A percentile compares a stretch with the other conserved stretches of the same genome.
phyloP scores from a whole-genome alignment of 441 rosid species.

The Adansonia grandidieri region DNA sequence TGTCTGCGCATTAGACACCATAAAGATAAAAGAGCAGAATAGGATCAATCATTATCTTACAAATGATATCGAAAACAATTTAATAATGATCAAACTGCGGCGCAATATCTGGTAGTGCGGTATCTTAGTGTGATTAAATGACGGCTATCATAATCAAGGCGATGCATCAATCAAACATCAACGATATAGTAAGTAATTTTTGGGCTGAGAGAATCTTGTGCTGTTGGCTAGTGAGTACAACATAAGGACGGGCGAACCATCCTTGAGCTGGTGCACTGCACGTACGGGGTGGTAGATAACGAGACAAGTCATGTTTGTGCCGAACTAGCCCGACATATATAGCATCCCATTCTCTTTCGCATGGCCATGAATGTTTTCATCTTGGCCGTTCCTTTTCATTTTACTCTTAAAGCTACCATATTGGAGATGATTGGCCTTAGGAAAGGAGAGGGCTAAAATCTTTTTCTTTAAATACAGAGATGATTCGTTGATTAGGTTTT shows the following conservation, averaged over 20 bases:
- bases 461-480: too few species aligned
- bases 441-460: too few species aligned
- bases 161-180: background rate
- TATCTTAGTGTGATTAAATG: background rate
- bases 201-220: background rate
- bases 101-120: background rate
- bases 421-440: too few species aligned
- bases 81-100: background rate
- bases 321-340: background rate
- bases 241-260: background rate
- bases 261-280: background rate
- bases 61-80: background rate
- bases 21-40: slow-evolving; percentile 12
- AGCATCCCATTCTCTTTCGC: background rate
- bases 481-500: too few species aligned
- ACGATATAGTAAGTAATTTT: background rate
- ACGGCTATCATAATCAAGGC: background rate
- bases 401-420: too few species aligned
- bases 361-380: background rate
- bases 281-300: background rate
- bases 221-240: background rate
- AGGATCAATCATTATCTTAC: background rate
- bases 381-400: background rate
- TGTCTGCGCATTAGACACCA: background rate
- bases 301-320: background rate